Percentiles rank a stretch among this genome's conserved stretches.
Evolutionary conservation across 2,329 filamentous ascomycete species (phyloP).

Genomic region (Mycogone perniciosa): DNA sequence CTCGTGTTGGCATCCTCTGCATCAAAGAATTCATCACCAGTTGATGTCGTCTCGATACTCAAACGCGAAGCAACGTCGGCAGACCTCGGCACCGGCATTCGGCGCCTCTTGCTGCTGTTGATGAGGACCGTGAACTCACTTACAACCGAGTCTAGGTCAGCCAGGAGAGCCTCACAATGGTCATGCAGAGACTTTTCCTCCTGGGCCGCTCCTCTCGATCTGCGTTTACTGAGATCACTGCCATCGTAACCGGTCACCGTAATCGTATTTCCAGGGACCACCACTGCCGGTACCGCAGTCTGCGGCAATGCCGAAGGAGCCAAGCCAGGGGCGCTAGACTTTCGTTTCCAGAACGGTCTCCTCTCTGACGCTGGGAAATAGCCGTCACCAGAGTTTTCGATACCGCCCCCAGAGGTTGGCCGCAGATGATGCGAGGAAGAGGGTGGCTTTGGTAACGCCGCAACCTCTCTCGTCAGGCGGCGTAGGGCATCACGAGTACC

Average conservation of each 20-base stretch:
- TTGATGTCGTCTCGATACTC: slow-evolving; percentile 74
- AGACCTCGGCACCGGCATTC: slow-evolving; percentile 50
- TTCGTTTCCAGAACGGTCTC: slow-evolving; percentile 87
- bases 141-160: slow-evolving; percentile 78
- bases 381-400: slow-evolving; percentile 39
- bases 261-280: slow-evolving; percentile 34
- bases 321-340: slow-evolving; percentile 53
- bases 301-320: slow-evolving; percentile 36
- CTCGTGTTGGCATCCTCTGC: slow-evolving; percentile 63
- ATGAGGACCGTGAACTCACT: slow-evolving; percentile 74
- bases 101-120: slow-evolving; percentile 69
- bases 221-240: slow-evolving; percentile 24
- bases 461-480: slow-evolving; percentile 77
- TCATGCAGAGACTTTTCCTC: slow-evolving; percentile 67
- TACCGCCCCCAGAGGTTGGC: slow-evolving; percentile 33
- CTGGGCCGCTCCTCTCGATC: slow-evolving; percentile 33
- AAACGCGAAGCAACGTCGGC: slow-evolving; percentile 40
- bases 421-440: slow-evolving; percentile 32
- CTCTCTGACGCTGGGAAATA: slow-evolving; percentile 54
- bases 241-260: slow-evolving; percentile 26
- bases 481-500: slow-evolving; percentile 85
- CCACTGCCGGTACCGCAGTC: slow-evolving; percentile 32
- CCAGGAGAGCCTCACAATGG: slow-evolving; percentile 75
- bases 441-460: slow-evolving; percentile 38
- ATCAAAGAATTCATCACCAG: slow-evolving; percentile 90